Conservation (phyloP, 805 yeast genomes). For the Wickerhamomyces pijperi region DNA sequence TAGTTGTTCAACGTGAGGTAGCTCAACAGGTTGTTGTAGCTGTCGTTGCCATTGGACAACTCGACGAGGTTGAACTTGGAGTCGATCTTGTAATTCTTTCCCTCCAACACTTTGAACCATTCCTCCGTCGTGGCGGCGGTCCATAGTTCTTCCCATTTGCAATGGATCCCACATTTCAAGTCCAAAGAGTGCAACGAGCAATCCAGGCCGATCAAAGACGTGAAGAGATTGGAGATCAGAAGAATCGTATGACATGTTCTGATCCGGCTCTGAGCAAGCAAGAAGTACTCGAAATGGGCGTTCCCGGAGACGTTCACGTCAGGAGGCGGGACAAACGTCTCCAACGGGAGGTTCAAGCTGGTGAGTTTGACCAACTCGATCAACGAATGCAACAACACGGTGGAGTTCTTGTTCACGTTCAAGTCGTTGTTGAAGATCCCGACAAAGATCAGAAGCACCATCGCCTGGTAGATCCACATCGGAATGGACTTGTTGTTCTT, state of each 20-base stretch:
- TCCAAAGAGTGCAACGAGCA: conserved; percentile 34
- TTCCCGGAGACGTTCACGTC: conserved; percentile 23
- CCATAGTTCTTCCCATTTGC: conserved; percentile 52
- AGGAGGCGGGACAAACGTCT: conserved; percentile 29
- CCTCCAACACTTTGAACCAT: conserved; percentile 36
- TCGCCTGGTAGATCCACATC: conserved; percentile 77
- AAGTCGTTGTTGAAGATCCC: conserved; percentile 66
- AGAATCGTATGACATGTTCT: conserved; percentile 64
- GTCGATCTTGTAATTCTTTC: conserved; percentile 30
- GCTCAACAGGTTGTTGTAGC: conserved; percentile 31
- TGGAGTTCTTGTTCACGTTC: conserved; percentile 65
- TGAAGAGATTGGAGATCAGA: conserved; percentile 45
- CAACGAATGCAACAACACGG: conserved; percentile 71
- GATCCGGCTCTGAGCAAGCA: conserved; percentile 63
- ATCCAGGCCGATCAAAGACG: conserved; percentile 34
- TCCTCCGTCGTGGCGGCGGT: conserved; percentile 33
- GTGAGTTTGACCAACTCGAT: conserved; percentile 68
- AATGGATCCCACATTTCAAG: conserved; percentile 55
- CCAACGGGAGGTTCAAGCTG: conserved; percentile 53
- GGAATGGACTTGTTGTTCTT: conserved; percentile 50
- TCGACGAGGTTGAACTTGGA: conserved; percentile 45
- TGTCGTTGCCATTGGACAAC: conserved; percentile 42
- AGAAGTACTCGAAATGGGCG: conserved; percentile 36
- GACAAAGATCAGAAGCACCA: conserved; percentile 69
- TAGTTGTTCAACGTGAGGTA: conserved; percentile 32